phyloP scores from a whole-genome alignment of 192 early-diverging fungal genomes.

The Borealophlyctis nickersoniae region DNA sequence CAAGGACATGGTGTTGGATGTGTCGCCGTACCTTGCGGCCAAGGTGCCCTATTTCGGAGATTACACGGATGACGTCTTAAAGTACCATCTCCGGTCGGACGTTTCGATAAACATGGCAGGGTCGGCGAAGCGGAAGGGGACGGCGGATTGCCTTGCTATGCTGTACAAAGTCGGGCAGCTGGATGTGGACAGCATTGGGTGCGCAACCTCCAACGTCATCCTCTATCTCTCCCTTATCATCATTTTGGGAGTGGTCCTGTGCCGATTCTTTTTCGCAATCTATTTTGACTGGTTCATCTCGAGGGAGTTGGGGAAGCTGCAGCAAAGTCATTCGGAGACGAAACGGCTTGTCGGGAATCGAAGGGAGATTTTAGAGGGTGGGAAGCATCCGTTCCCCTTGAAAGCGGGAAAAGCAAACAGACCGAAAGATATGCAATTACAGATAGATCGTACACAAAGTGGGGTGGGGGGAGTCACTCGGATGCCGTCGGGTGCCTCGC shows the following conservation, averaged over 20 bases:
- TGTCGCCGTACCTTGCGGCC: conserved; percentile 29
- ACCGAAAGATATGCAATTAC: no score
- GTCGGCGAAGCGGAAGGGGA: conserved; percentile 8
- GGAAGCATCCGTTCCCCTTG: conserved; percentile 29
- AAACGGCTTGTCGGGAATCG: not conserved
- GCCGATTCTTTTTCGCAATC: conserved; percentile 68
- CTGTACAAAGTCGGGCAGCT: conserved; percentile 32
- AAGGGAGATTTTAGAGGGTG: conserved; percentile 12
- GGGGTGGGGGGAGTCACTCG: not conserved
- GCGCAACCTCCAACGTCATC: conserved; percentile 34
- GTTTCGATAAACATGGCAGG: conserved; percentile 14
- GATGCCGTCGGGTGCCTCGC: not conserved
- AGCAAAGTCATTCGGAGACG: conserved; percentile 7
- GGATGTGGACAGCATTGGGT: conserved; percentile 26
- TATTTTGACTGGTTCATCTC: conserved; percentile 80
- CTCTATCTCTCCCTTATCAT: conserved; percentile 37
- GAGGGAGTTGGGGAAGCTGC: conserved; percentile 70
- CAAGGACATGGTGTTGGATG: conserved; percentile 32
- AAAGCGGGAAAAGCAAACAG: not conserved
- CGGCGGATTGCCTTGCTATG: conserved; percentile 26
- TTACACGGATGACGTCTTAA: conserved; percentile 17
- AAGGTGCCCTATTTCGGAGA: conserved; percentile 19
- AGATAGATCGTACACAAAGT: not conserved
- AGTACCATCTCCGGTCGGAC: conserved; percentile 23
- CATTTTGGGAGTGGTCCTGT: conserved; percentile 30